These are phyloP conservation scores for Jatropha curcas DNA, from an alignment of 345 rosid genomes.

Conservation along the genomic window DNA sequence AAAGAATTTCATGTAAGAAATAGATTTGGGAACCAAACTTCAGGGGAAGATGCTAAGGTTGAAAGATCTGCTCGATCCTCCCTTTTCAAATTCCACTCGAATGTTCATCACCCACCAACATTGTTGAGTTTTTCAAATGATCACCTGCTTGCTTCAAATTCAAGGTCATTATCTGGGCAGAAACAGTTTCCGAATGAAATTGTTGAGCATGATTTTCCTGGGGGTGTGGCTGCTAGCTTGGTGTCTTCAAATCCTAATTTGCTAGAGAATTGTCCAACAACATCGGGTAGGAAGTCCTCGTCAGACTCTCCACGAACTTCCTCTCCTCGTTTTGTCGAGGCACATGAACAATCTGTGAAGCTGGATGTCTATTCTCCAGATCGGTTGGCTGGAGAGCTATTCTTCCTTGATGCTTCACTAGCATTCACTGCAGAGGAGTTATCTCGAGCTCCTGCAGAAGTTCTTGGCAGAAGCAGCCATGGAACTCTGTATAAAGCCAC, in stretches of 20 bases:
- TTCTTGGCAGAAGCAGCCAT: constrained; percentile 96
- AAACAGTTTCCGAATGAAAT: constrained; percentile 56
- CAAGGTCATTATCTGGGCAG: constrained; percentile 76
- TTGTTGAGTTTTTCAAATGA: constrained; percentile 87
- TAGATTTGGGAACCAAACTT: constrained; percentile 43
- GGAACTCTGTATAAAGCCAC: constrained; percentile 95
- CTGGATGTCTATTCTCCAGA: constrained; percentile 93
- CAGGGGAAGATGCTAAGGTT: constrained; percentile 53
- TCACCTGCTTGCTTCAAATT: constrained; percentile 81
- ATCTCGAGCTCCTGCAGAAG: constrained; percentile 98
- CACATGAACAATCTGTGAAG: constrained; percentile 61
- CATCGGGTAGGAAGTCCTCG: constrained; percentile 75
- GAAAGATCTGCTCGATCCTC: constrained; percentile 63
- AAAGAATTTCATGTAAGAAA: constrained; percentile 62
- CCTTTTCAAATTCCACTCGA: constrained; percentile 64
- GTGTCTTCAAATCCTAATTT: constrained; percentile 51
- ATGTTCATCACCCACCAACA: constrained; percentile 51
- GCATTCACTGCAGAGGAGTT: constrained; percentile 85
- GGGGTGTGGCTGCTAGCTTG: constrained; percentile 34
- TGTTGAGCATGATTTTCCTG: constrained; percentile 47
- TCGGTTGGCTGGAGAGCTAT: constrained; percentile 88
- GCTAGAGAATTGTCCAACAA: constrained; percentile 50
- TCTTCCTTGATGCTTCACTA: constrained; percentile 71
- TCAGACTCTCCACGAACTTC: constrained; percentile 76
- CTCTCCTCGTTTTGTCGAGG: constrained; percentile 67